Base-by-base conservation (phyloP, 192 early-diverging fungal species). In the Borealophlyctis nickersoniae region DNA sequence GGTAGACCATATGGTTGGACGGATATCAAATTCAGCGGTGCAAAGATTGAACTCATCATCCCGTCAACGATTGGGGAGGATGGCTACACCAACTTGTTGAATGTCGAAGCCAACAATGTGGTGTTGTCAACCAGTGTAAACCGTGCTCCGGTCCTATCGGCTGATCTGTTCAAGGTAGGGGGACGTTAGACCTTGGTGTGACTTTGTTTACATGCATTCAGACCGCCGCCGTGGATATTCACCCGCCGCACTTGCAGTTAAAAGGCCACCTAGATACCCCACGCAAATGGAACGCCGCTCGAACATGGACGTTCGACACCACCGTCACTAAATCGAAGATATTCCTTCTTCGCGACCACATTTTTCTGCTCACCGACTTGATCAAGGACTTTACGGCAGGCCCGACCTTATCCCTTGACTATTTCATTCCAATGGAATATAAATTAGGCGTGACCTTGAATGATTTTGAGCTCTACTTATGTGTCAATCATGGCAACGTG, bases 401-500 rank as follows among this genome's bases (percentile, higher is more conserved):
- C 26, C 77, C 81, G 31, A 36, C 78, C 1, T 70, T 73, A 16
- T 22, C 58, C 1, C 61, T 67, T 19, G 57, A 78, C 0, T 78
- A 84, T 62, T 92, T 90, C 71, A 79, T 87, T 55, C 89, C 91
- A 0, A 86, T 84, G 59, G 76, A 71, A 13, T 91, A 92, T 60
- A 58, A 75, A 14, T 56, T 90, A 39, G 74, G 80, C 22, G 57
- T 87, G 13, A 56, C 66, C 2, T 56, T 88, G 16, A 69, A 70
- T 16, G 61, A 80, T 26, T 76, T 81, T 33, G 65, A 78, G 30
- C 53, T 90, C 5, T 83, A 77, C 56, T 72, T 89, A 2, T 90
- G 83, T 67, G 78, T 85, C 22, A 92, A 92, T 65, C 85, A 89
- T 49, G 75, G 86, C 56, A 91, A 92, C 65, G 84, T 92, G 5